phyloP scores from a whole-genome alignment of 345 rosid genomes.

The Barbarea vulgaris region DNA sequence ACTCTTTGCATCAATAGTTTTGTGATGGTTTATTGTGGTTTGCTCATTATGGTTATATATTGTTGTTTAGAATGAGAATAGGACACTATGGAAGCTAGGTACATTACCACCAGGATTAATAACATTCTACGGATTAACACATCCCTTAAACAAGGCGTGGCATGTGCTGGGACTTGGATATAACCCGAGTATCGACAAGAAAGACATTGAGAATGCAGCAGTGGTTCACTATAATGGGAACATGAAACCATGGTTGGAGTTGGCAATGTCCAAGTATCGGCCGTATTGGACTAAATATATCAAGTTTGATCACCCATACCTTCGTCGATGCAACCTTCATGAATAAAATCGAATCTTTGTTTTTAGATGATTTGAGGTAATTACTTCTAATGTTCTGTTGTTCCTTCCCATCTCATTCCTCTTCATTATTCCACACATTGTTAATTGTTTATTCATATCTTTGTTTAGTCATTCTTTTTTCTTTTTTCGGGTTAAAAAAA shows the following conservation, averaged over 20 bases:
- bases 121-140: slow-evolving; percentile 84
- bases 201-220: slow-evolving; percentile 88
- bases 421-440: slow-evolving; percentile 29
- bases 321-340: slow-evolving; percentile 75
- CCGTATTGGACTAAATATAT: slow-evolving; percentile 89
- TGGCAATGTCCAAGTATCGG: slow-evolving; percentile 94
- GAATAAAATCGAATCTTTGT: slow-evolving; percentile 46
- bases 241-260: slow-evolving; percentile 99
- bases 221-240: slow-evolving; percentile 97
- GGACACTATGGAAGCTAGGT: slow-evolving; percentile 97
- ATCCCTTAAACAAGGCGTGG: slow-evolving; percentile 93
- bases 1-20: slow-evolving; percentile 8
- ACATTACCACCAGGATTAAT: slow-evolving; percentile 98
- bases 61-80: slow-evolving; percentile 77
- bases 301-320: slow-evolving; percentile 85
- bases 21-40: not conserved
- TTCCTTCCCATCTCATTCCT: slow-evolving; percentile 15
- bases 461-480: slow-evolving; percentile 39
- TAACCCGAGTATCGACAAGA: slow-evolving; percentile 78
- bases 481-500: slow-evolving; percentile 2
- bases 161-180: slow-evolving; percentile 98
- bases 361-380: slow-evolving; percentile 32
- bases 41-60: slow-evolving; percentile 13
- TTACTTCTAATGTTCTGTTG: slow-evolving; percentile 14
- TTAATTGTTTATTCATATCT: slow-evolving; percentile 43